Evolutionary conservation across 2,329 filamentous ascomycete species (phyloP), one percentile per base, ranked within the genome.

Genomic region (Fusarium compactum): DNA sequence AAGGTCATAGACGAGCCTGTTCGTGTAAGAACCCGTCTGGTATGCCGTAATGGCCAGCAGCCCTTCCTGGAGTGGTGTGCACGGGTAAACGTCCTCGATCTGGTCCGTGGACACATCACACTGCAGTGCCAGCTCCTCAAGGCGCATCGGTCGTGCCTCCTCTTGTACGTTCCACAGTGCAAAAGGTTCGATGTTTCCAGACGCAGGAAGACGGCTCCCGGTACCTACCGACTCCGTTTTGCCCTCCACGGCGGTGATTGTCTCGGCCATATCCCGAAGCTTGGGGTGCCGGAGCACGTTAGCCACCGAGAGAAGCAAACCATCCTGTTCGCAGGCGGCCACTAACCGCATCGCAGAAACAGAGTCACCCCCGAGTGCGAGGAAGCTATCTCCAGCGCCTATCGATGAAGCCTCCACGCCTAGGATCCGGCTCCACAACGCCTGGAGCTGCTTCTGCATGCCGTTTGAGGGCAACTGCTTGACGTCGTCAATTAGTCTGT

Each of bases 281-380:
- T 55, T 55, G 40, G 52, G 52, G 41, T 55, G 52, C 27, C 52
- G 52, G 41, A 55, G 52, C 52, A 55, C 52, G 52, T 55, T 55
- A 41, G 52, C 52, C 52, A 55, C 52, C 52, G 52, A 55, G 52
- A 55, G 52, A 55, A 55, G 27, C 40, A 55, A 55, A 45, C 52
- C 52, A 27, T 55, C 52, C 40, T 55, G 52, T 55, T 55, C 52
- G 41, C 52, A 55, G 52, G 52, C 52, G 40, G 52, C 52, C 52
- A 55, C 52, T 55, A 55, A 55, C 40, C 52, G 52, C 52, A 55
- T 55, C 52, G 52, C 52, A 55, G 52, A 55, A 55, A 55, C 52
- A 55, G 52, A 55, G 40, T 55, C 52, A 55, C 52, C 52, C 40
- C 52, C 52, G 52, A 55, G 52, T 45, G 52, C 52, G 38, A 55